Conservation (phyloP, 257 asterid species). For the Salvia rosmarinus region DNA sequence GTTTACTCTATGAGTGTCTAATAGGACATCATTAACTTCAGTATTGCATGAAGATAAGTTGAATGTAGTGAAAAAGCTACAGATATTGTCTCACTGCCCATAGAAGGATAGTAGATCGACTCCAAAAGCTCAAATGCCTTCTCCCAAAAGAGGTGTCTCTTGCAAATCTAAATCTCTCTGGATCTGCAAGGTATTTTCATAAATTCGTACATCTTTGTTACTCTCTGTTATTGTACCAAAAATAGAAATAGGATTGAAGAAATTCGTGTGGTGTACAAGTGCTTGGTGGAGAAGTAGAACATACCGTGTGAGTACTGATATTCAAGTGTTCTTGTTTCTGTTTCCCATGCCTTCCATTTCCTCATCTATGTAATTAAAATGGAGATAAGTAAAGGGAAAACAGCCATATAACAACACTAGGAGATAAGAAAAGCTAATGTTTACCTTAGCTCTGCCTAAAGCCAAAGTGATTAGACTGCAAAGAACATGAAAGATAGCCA, state of each 20-base stretch:
- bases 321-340: conserved; percentile 60
- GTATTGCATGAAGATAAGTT: not conserved
- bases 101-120: conserved; percentile 48
- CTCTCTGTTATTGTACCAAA: not conserved
- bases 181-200: conserved; percentile 43
- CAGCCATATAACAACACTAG: not conserved
- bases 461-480: conserved; percentile 53
- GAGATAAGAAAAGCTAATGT: not conserved
- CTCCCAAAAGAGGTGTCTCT: conserved; percentile 67
- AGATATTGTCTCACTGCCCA: conserved; percentile 44
- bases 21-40: too few relatives aligned
- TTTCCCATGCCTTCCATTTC: conserved; percentile 75
- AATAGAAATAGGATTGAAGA: not conserved
- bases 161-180: conserved; percentile 61
- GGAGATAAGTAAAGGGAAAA: not conserved
- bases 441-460: conserved; percentile 58
- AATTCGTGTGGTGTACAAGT: not conserved
- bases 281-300: not conserved
- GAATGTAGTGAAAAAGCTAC: not conserved
- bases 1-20: not conserved
- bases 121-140: conserved; percentile 66
- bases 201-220: not conserved
- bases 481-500: conserved; percentile 59
- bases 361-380: conserved; percentile 49
- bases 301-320: conserved; percentile 59